Evolutionary conservation across 176 grass and related monocot species (phyloP).

Genomic region (Eragrostis nindensis): DNA sequence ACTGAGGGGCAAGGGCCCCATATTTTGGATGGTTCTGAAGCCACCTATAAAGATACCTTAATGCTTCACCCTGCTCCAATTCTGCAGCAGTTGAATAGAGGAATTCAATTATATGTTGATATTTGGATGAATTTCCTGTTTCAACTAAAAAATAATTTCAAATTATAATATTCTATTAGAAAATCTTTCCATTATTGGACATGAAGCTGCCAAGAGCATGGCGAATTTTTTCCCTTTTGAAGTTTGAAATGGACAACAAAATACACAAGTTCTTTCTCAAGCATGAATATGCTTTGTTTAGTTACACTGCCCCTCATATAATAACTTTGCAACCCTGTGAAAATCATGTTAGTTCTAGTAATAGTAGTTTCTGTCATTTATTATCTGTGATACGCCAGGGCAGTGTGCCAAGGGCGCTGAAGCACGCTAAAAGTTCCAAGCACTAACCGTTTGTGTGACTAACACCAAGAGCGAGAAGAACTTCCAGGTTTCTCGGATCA

Average conservation of each 20-base stretch:
- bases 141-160: conserved; percentile 23
- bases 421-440: conserved; percentile 28
- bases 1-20: conserved; percentile 65
- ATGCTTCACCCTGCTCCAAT: conserved; percentile 92
- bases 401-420: conserved; percentile 20
- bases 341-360: conserved; percentile 26
- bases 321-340: neutral
- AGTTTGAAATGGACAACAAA: conserved; percentile 12
- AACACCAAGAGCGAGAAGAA: conserved; percentile 98
- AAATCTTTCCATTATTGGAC: conserved; percentile 33
- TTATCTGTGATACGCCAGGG: conserved; percentile 2
- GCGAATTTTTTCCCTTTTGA: neutral
- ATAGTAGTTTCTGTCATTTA: conserved; percentile 17
- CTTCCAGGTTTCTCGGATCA: conserved; percentile 91
- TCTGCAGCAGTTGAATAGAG: conserved; percentile 64
- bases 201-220: conserved; percentile 15
- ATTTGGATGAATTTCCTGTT: conserved; percentile 20
- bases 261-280: neutral
- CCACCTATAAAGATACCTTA: conserved; percentile 88
- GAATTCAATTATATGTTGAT: conserved; percentile 10
- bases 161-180: conserved; percentile 13
- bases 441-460: conserved; percentile 97
- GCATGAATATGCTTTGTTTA: conserved; percentile 14
- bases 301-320: conserved; percentile 1
- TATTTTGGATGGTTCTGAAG: conserved; percentile 99